A percentile compares a stretch with the other conserved stretches of the same genome.
Conservation (phyloP, 768 basidiomycete species). For the Mrakia hoshinonis region DNA sequence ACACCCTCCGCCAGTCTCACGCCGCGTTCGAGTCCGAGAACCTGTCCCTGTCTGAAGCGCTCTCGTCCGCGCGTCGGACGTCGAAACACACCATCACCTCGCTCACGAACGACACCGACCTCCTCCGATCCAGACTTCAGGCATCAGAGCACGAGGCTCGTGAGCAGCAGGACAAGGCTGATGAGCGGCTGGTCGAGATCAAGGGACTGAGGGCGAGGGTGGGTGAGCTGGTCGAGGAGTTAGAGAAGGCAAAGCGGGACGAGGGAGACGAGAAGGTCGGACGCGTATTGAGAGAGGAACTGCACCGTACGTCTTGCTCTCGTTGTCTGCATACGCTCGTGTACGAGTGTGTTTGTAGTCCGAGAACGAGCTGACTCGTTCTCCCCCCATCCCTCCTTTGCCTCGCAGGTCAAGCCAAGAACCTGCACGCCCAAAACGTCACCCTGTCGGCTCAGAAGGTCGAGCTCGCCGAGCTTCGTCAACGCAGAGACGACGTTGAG, state of each 20-base stretch:
- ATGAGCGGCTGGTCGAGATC: not conserved
- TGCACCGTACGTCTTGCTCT: slow-evolving; percentile 15
- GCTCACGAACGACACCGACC: slow-evolving; percentile 1
- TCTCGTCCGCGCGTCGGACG: slow-evolving; percentile 1
- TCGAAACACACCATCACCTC: not conserved
- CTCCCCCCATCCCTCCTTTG: not conserved
- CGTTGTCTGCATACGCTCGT: not conserved
- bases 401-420: slow-evolving; percentile 18
- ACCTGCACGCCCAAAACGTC: slow-evolving; percentile 15
- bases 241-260: slow-evolving; percentile 14
- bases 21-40: slow-evolving; percentile 1
- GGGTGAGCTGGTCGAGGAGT: slow-evolving; percentile 23
- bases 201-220: slow-evolving; percentile 13
- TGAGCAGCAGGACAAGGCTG: not conserved
- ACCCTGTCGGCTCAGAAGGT: slow-evolving; percentile 12
- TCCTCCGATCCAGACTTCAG: not conserved
- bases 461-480: slow-evolving; percentile 19
- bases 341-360: no score
- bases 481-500: slow-evolving; percentile 25
- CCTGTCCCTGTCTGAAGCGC: not conserved
- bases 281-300: slow-evolving; percentile 20
- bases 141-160: slow-evolving; percentile 15
- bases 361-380: not conserved
- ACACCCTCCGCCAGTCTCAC: not conserved
- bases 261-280: slow-evolving; percentile 25